Conservation (phyloP, 2,329 filamentous ascomycete genomes). For the Sporothrix protearum region DNA sequence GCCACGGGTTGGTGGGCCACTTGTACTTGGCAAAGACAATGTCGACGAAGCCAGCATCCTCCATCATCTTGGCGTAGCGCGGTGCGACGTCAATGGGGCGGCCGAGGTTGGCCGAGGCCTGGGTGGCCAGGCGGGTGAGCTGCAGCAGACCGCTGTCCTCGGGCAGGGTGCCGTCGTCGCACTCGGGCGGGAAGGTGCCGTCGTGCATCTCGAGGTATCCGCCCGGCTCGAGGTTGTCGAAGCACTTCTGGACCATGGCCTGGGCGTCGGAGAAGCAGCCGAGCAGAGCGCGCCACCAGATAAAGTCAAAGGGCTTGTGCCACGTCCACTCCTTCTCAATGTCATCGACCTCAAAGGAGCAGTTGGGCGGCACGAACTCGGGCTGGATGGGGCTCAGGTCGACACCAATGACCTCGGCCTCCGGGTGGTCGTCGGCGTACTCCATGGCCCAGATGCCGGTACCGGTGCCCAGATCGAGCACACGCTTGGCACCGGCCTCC, state of each 20-base stretch:
- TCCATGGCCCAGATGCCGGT: conserved; percentile 30
- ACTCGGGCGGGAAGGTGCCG: conserved; percentile 27
- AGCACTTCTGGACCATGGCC: conserved; percentile 27
- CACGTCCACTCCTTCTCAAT: conserved; percentile 31
- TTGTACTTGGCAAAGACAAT: conserved; percentile 31
- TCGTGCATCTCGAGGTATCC: conserved; percentile 31
- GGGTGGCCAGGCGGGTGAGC: conserved; percentile 18
- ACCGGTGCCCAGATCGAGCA: conserved; percentile 30
- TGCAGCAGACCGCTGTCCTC: conserved; percentile 18
- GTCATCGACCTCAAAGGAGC: conserved; percentile 29
- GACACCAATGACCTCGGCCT: conserved; percentile 29
- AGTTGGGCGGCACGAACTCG: conserved; percentile 26
- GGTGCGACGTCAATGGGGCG: conserved; percentile 27
- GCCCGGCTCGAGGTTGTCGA: conserved; percentile 29
- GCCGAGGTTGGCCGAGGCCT: conserved; percentile 25
- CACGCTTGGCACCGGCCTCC: conserved; percentile 24
- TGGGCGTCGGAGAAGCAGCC: conserved; percentile 28
- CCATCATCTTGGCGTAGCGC: conserved; percentile 30
- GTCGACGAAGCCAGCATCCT: conserved; percentile 33
- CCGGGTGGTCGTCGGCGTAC: conserved; percentile 29
- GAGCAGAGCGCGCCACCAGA: conserved; percentile 28
- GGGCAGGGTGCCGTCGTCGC: conserved; percentile 29
- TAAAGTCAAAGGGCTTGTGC: conserved; percentile 29
- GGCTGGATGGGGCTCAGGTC: conserved; percentile 31
- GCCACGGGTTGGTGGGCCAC: conserved; percentile 35